These are phyloP conservation scores for Pichia cactophila DNA, from an alignment of 1,139 yeast genomes.

Conservation along the genomic window DNA sequence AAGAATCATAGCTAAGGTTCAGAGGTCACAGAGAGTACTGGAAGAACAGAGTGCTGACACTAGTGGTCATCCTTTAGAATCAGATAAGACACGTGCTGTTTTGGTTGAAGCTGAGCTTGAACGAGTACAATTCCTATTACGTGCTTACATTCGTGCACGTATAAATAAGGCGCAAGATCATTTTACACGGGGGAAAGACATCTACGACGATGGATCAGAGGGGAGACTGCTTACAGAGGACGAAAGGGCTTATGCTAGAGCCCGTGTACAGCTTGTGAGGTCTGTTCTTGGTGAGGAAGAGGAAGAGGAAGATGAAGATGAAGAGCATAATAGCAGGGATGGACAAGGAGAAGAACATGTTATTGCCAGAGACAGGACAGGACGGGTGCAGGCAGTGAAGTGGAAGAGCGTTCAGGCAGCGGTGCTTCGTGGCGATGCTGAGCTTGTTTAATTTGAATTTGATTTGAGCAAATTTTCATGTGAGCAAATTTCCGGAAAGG, in stretches of 20 bases:
- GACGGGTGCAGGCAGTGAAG: neutral
- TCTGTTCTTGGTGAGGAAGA: neutral
- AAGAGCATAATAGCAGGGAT: neutral
- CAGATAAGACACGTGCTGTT: constrained; percentile 71
- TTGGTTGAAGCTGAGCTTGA: constrained; percentile 90
- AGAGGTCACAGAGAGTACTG: constrained; percentile 37
- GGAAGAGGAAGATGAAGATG: neutral
- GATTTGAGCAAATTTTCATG: neutral
- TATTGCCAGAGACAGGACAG: neutral
- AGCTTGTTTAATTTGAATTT: neutral
- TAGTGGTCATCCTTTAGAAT: constrained; percentile 38
- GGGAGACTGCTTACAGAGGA: neutral
- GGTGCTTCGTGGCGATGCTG: neutral
- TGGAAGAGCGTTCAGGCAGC: neutral
- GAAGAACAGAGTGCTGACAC: constrained; percentile 28
- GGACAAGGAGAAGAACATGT: neutral
- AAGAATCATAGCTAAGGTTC: constrained; percentile 48
- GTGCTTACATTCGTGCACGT: constrained; percentile 76
- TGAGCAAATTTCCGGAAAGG: neutral
- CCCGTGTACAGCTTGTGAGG: neutral
- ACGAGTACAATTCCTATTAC: constrained; percentile 67
- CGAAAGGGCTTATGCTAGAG: neutral
- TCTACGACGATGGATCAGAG: neutral
- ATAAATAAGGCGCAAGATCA: constrained; percentile 55
- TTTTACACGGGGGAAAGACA: neutral